Base-by-base conservation (phyloP, 208 protist genomes). In the Herpetomonas muscarum region DNA sequence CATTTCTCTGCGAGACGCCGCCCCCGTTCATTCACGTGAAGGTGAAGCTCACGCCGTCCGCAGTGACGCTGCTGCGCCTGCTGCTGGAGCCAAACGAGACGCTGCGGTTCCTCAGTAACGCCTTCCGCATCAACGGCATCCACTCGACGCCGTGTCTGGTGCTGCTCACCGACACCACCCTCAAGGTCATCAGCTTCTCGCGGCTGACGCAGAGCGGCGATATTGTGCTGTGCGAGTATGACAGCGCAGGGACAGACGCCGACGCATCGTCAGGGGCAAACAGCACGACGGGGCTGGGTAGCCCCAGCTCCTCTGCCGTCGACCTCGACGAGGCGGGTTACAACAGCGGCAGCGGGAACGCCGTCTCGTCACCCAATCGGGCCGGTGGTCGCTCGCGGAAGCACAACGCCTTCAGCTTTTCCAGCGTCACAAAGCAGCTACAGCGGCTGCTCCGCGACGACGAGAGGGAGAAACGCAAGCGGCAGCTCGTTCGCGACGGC, bases 61-160 rank as follows among this genome's bases (percentile, higher is more conserved):
- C 85, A 19, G 44, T 85, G 47, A 83, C 65, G 39, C 58, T 95
- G 52, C 65, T 95, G 49, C 76, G 70, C 41, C 80, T 89, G 54
- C 51, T 95, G 17, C 56, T 95, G 2, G 61, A 78, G 10, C 85
- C 85, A 7, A 67, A 78, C 55, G 85, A 95, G 50, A 61, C 67
- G 4, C 67, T 95, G 54, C 82, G 81, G 34, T 90, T 90, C 50
- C 84, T 95, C 63, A 84, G 85, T 55, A 95, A 95, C 70, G 81
- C 80, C 24, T 95, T 95, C 63, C 81, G 80, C 66, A 66, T 95
- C 54, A 76, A 84, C 59, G 88, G 88, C 36, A 86, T 95, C 30
- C 76, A 92, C 57, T 70, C 79, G 6, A 92, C 85, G 7, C 88
- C 88, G 42, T 92, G 88, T 30, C 75, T 95, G 12, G 77, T 95